Evolutionary conservation across 140 eudicot genomes (phyloP), one percentile per base, ranked within the genome.

Genomic region (Erigeron philadelphicus): DNA sequence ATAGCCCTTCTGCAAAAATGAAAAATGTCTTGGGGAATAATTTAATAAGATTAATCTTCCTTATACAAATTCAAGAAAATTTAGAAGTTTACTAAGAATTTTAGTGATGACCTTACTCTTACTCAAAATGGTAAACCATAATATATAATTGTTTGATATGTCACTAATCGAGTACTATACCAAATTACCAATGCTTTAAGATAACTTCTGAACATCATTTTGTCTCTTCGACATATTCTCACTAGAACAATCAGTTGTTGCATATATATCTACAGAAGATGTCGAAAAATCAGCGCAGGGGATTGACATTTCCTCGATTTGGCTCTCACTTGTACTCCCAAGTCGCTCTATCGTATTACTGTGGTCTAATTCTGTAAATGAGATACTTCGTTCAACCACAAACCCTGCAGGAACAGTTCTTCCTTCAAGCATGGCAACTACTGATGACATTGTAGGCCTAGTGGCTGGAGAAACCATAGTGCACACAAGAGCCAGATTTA

Each of bases 351-450:
- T 19, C 13, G 3, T 11, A 42, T 47, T 47, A 54, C 53, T 35
- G n/a, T 62, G 62, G 53, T 66, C 43, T 42, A 7, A 17, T 18
- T 53, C 46, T 0, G 44, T 79, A 35, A 4, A 16, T 2, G 69
- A 50, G 15, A 23, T 60, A 49, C 70, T 81, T 16, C 47, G 47
- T 52, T 66, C 75, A 4, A 49, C 62, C 65, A 52, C 66, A 57
- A 62, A 52, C 13, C 16, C 78, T 61, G 54, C 65, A 42, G 80
- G 19, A 58, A 31, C 64, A 15, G 65, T 45, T 72, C 66, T 72
- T 6, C 95, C 95, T 72, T 86, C 87, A 0, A 84, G 81, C 75
- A 89, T 89, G 81, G 88, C 75, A 21, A 89, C 87, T 10, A 84
- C 96, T n/a, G 80, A 50, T 7, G 95, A 86, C 95, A 89, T 89